A percentile compares a stretch with the other conserved stretches of the same genome.
Evolutionary conservation across 2,329 filamentous ascomycete genomes (phyloP).

Genomic region (Penicillium expansum): DNA sequence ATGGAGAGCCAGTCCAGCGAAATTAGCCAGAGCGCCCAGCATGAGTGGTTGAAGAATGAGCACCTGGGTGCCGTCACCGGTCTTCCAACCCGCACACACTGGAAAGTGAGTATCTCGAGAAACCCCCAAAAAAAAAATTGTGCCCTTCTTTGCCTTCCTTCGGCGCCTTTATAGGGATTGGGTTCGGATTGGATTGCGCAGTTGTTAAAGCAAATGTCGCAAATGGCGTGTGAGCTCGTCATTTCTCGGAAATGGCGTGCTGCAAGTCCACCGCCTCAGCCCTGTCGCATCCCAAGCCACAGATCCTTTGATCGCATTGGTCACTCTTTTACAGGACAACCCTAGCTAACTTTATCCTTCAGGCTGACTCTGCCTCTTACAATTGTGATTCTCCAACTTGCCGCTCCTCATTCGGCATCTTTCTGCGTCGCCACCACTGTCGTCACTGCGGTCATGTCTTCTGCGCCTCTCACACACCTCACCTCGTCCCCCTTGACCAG

Average conservation of each 20-base stretch:
- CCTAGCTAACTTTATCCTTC: constrained; percentile 19
- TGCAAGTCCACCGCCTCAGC: constrained; percentile 5
- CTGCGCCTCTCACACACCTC: constrained; percentile 58
- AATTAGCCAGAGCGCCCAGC: constrained; percentile 50
- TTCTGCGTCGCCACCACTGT: constrained; percentile 64
- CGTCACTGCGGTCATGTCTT: constrained; percentile 66
- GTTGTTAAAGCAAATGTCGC: constrained; percentile 19
- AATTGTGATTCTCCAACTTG: constrained; percentile 59
- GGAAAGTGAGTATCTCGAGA: constrained; percentile 56
- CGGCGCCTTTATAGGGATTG: constrained; percentile 21
- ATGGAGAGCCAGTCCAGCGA: constrained; percentile 42
- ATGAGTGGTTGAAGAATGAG: constrained; percentile 53
- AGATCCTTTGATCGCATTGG: neutral
- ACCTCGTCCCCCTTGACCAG: constrained; percentile 61
- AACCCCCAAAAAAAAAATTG: neutral
- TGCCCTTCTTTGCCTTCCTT: neutral
- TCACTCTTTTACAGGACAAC: neutral
- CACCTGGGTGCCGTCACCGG: constrained; percentile 58
- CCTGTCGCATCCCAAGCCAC: neutral
- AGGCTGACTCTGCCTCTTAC: constrained; percentile 58
- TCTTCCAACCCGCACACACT: constrained; percentile 61
- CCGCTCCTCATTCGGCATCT: constrained; percentile 58
- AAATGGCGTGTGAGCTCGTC: constrained; percentile 26
- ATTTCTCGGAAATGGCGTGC: constrained; percentile 27
- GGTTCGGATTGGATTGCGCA: constrained; percentile 19